Conservation (phyloP, 1,284 basidiomycete genomes). For the Ceratobasidium theobromae region DNA sequence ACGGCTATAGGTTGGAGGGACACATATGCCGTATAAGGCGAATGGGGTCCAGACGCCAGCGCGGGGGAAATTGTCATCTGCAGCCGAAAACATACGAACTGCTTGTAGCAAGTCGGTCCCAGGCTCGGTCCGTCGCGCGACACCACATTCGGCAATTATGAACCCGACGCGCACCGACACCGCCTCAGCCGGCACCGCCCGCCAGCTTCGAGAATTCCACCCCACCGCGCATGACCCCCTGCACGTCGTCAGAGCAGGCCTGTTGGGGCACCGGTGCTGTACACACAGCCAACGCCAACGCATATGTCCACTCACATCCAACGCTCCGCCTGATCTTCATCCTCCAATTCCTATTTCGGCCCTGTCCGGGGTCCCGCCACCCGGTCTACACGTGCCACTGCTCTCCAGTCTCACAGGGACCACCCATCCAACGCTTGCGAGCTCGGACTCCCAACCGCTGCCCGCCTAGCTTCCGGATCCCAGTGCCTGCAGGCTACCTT, state of each 20-base stretch:
- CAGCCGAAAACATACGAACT: conserved; percentile 14
- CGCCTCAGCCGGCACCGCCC: conserved; percentile 7
- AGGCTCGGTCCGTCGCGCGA: background rate
- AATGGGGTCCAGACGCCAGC: conserved; percentile 2
- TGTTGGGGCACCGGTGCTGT: conserved; percentile 16
- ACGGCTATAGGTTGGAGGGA: conserved; percentile 26
- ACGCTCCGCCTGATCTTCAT: conserved; percentile 10
- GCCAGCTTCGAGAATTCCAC: background rate
- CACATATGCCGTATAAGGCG: conserved; percentile 24
- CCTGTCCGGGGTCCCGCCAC: conserved; percentile 7
- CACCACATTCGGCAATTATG: conserved; percentile 18
- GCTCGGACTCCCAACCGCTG: background rate
- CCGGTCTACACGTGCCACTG: conserved; percentile 4
- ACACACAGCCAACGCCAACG: conserved; percentile 28
- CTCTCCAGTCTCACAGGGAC: background rate
- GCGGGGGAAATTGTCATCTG: conserved; percentile 12
- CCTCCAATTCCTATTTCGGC: background rate
- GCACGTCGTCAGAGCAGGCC: background rate
- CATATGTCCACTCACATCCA: background rate
- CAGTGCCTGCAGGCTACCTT: conserved; percentile 24
- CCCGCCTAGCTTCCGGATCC: background rate
- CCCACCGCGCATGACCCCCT: too few relatives aligned
- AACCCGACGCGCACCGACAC: conserved; percentile 20
- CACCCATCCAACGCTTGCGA: background rate
- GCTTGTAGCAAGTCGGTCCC: conserved; percentile 18